These are phyloP conservation scores for Colletotrichum orchidophilum DNA, from an alignment of 2,329 filamentous ascomycete genomes.

Conservation along the genomic window DNA sequence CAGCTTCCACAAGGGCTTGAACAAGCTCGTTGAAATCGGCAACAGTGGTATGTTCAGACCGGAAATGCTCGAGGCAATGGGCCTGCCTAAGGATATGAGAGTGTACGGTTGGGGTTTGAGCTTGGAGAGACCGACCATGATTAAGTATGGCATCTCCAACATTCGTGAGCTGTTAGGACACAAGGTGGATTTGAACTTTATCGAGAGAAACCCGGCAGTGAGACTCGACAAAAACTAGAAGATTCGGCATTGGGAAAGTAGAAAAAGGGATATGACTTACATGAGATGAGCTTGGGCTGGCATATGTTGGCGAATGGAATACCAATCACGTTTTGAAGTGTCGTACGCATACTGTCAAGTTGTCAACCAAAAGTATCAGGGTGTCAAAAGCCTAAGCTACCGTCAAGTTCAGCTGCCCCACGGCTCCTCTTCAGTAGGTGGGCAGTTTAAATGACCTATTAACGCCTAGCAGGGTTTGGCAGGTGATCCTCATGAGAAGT, in stretches of 20 bases:
- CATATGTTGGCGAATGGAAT: slow-evolving; percentile 34
- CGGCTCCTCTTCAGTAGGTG: background rate
- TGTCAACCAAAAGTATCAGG: background rate
- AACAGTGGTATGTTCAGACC: slow-evolving; percentile 99
- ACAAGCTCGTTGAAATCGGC: slow-evolving; percentile 95
- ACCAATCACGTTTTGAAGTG: slow-evolving; percentile 27
- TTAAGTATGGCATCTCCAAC: slow-evolving; percentile 90
- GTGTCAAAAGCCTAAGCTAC: background rate
- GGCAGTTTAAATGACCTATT: slow-evolving; percentile 11
- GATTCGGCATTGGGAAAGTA: background rate
- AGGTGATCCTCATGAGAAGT: slow-evolving; percentile 26
- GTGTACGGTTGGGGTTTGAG: slow-evolving; percentile 92
- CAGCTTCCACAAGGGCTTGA: slow-evolving; percentile 88
- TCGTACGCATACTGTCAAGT: background rate
- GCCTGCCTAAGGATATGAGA: slow-evolving; percentile 87
- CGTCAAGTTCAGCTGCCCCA: background rate
- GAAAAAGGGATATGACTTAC: slow-evolving; percentile 20
- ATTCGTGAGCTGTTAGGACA: slow-evolving; percentile 93
- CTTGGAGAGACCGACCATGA: slow-evolving; percentile 96
- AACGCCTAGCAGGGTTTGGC: background rate
- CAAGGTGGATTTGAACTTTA: slow-evolving; percentile 93
- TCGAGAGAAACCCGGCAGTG: slow-evolving; percentile 90
- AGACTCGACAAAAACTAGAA: slow-evolving; percentile 84
- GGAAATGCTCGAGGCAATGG: slow-evolving; percentile 97
- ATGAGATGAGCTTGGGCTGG: slow-evolving; percentile 29